Conservation (phyloP, 2,329 filamentous ascomycete genomes). For the Xylaria sp. region DNA sequence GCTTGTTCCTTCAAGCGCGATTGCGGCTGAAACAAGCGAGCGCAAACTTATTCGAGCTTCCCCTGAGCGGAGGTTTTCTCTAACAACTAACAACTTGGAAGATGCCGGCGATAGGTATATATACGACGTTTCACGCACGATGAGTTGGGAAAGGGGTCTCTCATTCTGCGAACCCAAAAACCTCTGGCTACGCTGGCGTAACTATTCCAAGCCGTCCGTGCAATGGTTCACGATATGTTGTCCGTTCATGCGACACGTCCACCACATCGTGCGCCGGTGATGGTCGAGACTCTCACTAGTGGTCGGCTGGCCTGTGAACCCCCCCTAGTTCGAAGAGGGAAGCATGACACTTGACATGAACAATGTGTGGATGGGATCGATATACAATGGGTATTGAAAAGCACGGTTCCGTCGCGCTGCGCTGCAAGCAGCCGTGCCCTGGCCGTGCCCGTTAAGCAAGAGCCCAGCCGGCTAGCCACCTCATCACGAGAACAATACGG, state of each 20-base stretch:
- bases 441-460: not conserved
- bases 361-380: not conserved
- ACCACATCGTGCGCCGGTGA: not conserved
- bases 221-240: not conserved
- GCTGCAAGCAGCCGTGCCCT: not conserved
- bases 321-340: not conserved
- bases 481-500: constrained; percentile 10
- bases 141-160: too few relatives aligned
- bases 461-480: constrained; percentile 9
- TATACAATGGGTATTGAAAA: not conserved
- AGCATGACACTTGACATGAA: not conserved
- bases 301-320: not conserved
- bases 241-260: not conserved
- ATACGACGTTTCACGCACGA: not conserved
- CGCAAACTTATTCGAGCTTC: not conserved
- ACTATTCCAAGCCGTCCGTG: too few relatives aligned
- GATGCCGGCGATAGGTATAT: not conserved
- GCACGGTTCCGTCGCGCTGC: not conserved
- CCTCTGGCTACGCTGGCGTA: too few relatives aligned
- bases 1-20: not conserved
- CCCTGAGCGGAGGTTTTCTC: too few relatives aligned
- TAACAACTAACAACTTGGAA: too few relatives aligned
- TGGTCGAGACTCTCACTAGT: not conserved
- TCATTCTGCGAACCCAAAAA: too few relatives aligned
- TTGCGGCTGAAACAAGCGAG: not conserved